Evolutionary conservation across 176 grass and related monocot species (phyloP).

Genomic region (Cenchrus americanus): DNA sequence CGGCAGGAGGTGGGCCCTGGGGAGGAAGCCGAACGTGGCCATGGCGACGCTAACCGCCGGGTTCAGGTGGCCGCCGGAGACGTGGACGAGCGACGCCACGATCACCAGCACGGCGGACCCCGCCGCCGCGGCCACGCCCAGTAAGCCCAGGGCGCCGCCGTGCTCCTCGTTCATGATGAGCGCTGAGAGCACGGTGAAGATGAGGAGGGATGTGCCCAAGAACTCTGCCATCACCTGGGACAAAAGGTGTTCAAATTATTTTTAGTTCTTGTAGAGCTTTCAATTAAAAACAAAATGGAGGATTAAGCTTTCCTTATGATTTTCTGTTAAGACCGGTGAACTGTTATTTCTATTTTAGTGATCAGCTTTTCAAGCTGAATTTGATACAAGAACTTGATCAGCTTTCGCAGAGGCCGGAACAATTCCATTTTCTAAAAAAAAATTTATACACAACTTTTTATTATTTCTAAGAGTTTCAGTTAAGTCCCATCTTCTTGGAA

Average conservation of each 20-base stretch:
- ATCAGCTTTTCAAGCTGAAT: too few relatives aligned
- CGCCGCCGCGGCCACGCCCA: constrained; percentile 33
- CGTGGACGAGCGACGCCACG: constrained; percentile 54
- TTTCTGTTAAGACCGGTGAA: not conserved
- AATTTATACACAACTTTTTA: not conserved
- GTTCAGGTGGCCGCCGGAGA: constrained; percentile 67
- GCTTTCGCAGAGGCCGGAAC: too few relatives aligned
- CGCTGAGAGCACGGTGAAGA: constrained; percentile 56
- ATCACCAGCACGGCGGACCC: constrained; percentile 47
- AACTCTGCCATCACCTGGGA: constrained; percentile 58
- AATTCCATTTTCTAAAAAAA: too few relatives aligned
- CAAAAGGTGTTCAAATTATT: not conserved
- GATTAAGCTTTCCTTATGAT: not conserved
- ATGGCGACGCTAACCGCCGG: constrained; percentile 63
- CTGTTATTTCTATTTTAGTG: too few relatives aligned
- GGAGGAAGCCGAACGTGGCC: constrained; percentile 51
- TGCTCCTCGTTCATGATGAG: constrained; percentile 54
- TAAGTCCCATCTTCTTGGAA: too few relatives aligned
- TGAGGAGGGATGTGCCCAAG: constrained; percentile 66
- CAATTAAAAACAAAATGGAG: not conserved
- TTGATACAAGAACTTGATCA: too few relatives aligned
- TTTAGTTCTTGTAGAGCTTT: not conserved
- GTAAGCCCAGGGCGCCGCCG: constrained; percentile 36
- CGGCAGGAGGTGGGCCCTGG: constrained; percentile 41
- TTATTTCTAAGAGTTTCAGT: not conserved